Percentiles rank a stretch among this genome's conserved stretches.
Conservation (phyloP, 176 grass and related monocot species). For the Eragrostis nindensis region DNA sequence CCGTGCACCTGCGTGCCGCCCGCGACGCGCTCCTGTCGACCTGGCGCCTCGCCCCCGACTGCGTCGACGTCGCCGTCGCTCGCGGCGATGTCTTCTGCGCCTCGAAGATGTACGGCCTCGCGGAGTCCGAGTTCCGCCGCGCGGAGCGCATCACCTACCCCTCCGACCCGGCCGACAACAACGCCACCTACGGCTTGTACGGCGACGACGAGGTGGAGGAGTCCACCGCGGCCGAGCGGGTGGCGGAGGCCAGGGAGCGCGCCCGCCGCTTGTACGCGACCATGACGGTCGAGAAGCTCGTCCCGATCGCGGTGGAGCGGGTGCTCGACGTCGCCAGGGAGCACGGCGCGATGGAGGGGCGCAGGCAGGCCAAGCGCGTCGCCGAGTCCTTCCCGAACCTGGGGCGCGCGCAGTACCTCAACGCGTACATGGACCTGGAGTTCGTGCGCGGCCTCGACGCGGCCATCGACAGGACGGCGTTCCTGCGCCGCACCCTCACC, state of each 20-base stretch:
- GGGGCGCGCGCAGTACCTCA: constrained; percentile 20
- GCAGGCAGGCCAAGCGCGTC: neutral
- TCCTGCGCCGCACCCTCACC: constrained; percentile 28
- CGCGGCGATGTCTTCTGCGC: constrained; percentile 22
- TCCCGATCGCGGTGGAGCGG: neutral
- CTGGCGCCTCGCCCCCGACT: constrained; percentile 26
- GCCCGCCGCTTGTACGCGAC: neutral
- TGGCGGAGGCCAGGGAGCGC: neutral
- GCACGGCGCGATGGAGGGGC: constrained; percentile 3
- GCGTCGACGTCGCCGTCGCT: constrained; percentile 36
- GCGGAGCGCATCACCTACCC: neutral
- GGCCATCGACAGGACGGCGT: constrained; percentile 34
- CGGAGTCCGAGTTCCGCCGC: constrained; percentile 26
- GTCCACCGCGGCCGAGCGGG: constrained; percentile 6
- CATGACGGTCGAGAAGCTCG: neutral
- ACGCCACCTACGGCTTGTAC: constrained; percentile 30
- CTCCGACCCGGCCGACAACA: constrained; percentile 34
- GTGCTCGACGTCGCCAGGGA: neutral
- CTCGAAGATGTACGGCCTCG: neutral
- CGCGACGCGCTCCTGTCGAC: neutral
- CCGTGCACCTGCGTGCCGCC: constrained; percentile 16
- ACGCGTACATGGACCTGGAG: constrained; percentile 28
- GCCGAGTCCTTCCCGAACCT: constrained; percentile 18
- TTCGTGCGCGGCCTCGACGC: constrained; percentile 30
- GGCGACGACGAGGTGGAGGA: neutral